These are phyloP conservation scores for Tolypocladium sp. DNA, from an alignment of 2,329 filamentous ascomycete species.

Conservation along the genomic window DNA sequence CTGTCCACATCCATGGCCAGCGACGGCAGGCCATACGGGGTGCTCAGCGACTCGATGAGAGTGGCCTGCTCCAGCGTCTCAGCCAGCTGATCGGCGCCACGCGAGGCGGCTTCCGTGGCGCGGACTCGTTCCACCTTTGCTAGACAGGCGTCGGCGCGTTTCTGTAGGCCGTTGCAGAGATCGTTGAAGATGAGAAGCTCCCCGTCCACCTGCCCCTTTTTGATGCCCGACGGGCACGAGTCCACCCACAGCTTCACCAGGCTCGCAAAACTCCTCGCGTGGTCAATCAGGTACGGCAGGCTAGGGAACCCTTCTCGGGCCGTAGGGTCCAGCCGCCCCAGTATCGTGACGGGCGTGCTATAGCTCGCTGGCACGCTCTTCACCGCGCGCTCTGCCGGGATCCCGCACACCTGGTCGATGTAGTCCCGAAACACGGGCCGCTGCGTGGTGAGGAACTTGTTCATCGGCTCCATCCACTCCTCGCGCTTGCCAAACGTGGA, in stretches of 20 bases:
- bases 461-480: slow-evolving; percentile 99
- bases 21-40: slow-evolving; percentile 18
- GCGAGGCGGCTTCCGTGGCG: slow-evolving; percentile 21
- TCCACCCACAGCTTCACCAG: slow-evolving; percentile 77
- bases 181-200: slow-evolving; percentile 45
- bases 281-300: slow-evolving; percentile 86
- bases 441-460: slow-evolving; percentile 69
- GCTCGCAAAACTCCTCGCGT: slow-evolving; percentile 74
- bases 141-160: slow-evolving; percentile 41
- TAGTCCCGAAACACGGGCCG: slow-evolving; percentile 77
- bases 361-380: slow-evolving; percentile 71
- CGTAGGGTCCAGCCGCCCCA: slow-evolving; percentile 68
- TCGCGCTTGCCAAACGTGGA: slow-evolving; percentile 90
- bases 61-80: slow-evolving; percentile 39
- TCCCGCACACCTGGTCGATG: slow-evolving; percentile 77
- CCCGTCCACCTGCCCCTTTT: slow-evolving; percentile 26
- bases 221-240: slow-evolving; percentile 30
- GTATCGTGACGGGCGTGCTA: slow-evolving; percentile 84
- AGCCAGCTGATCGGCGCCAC: slow-evolving; percentile 26
- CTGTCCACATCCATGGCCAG: slow-evolving; percentile 18
- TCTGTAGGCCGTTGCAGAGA: slow-evolving; percentile 40
- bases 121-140: slow-evolving; percentile 38
- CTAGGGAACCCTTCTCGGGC: slow-evolving; percentile 89
- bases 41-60: slow-evolving; percentile 23
- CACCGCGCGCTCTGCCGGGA: slow-evolving; percentile 61